A percentile compares a stretch with the other conserved stretches of the same genome.
Evolutionary conservation across 2,329 filamentous ascomycete genomes (phyloP).

Genomic region (Pseudogymnoascus sp.): DNA sequence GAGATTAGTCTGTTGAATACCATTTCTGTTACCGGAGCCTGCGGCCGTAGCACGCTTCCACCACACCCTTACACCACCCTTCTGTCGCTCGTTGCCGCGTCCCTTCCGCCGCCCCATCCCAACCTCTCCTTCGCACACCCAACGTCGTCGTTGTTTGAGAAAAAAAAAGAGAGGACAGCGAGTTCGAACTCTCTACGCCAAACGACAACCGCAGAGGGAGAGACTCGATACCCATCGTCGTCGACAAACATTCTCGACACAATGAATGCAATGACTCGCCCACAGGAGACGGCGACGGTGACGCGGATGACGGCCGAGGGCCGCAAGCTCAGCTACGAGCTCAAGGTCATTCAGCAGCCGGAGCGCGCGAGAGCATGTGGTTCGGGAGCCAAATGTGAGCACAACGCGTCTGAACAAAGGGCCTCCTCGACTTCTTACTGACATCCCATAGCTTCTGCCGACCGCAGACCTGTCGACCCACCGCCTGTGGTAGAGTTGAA

Average conservation of each 20-base stretch:
- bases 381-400: conserved; percentile 86
- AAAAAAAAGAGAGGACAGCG: not conserved
- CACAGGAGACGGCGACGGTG: not conserved
- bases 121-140: not conserved
- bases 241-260: not conserved
- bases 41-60: no score
- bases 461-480: conserved; percentile 87
- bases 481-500: conserved; percentile 90
- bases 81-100: conserved; percentile 4
- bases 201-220: not conserved
- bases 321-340: conserved; percentile 69
- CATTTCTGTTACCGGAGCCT: no score
- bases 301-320: conserved; percentile 61
- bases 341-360: conserved; percentile 88
- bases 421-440: conserved; percentile 23
- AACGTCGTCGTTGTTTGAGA: not conserved
- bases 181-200: not conserved
- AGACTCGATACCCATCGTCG: not conserved
- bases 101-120: conserved; percentile 1
- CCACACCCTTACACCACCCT: no score
- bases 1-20: no score
- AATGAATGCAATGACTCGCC: not conserved
- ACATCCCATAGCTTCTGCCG: conserved; percentile 60
- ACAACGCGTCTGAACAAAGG: conserved; percentile 19
- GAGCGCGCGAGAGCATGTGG: conserved; percentile 92